These are phyloP conservation scores for Pseudonitzschia multistriata DNA, from an alignment of 108 stramenopile genomes.

Conservation along the genomic window DNA sequence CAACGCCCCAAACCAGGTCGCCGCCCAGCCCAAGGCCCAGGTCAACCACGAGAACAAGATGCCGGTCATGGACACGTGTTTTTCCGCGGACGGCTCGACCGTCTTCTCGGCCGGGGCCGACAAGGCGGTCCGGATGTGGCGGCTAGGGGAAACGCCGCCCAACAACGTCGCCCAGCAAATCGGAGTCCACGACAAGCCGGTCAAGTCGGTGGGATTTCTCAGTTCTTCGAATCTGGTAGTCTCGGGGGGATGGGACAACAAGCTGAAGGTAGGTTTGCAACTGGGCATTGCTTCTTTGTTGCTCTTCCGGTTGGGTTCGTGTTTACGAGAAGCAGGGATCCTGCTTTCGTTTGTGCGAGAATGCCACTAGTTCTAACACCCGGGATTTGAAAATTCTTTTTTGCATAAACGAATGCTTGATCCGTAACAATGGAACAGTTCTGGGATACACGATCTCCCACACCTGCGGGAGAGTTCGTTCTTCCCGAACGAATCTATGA, in stretches of 20 bases:
- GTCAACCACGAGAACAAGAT: slow-evolving; percentile 71
- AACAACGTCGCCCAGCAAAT: slow-evolving; percentile 71
- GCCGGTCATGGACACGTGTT: slow-evolving; percentile 69
- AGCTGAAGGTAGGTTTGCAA: slow-evolving; percentile 15
- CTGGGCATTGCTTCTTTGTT: not conserved
- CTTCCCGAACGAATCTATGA: slow-evolving; percentile 85
- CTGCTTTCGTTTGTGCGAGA: too few relatives aligned
- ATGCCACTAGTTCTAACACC: too few relatives aligned
- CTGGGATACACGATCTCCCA: slow-evolving; percentile 86
- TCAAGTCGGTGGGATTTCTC: slow-evolving; percentile 68
- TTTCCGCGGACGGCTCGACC: slow-evolving; percentile 72
- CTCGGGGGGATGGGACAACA: slow-evolving; percentile 71
- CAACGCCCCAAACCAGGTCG: slow-evolving; percentile 37
- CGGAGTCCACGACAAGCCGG: slow-evolving; percentile 85
- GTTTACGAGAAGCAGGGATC: too few relatives aligned
- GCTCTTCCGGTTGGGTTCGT: too few relatives aligned
- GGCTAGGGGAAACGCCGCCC: slow-evolving; percentile 66
- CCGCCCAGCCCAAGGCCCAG: slow-evolving; percentile 74
- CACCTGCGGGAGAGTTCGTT: slow-evolving; percentile 69
- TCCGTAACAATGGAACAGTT: too few relatives aligned
- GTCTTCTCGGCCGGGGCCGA: slow-evolving; percentile 81
- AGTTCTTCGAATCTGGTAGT: slow-evolving; percentile 68
- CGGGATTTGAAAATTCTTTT: too few relatives aligned
- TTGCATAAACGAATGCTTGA: too few relatives aligned
- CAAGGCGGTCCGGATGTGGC: slow-evolving; percentile 89